Conservation (phyloP, 73 alveolate species). For the Paramecium biaurelia region DNA sequence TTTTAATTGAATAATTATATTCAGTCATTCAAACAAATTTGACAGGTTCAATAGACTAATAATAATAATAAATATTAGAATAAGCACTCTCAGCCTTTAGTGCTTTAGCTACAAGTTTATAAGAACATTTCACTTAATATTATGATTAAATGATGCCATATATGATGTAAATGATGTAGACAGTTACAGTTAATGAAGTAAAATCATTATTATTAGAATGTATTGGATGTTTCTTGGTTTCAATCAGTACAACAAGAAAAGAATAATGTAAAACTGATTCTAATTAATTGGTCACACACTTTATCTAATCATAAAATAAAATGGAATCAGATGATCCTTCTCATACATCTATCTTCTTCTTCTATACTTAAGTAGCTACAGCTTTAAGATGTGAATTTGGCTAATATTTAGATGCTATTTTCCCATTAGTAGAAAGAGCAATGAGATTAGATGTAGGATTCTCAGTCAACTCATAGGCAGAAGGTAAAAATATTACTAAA, state of each 20-base stretch:
- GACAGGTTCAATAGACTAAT: neutral
- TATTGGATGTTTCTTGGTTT: slow-evolving; percentile 44
- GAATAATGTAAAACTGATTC: slow-evolving; percentile 25
- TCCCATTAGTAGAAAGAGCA: slow-evolving; percentile 42
- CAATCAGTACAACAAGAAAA: slow-evolving; percentile 32
- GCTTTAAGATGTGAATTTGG: slow-evolving; percentile 47
- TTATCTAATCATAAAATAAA: slow-evolving; percentile 25
- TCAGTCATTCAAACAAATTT: slow-evolving; percentile 20
- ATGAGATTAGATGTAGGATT: slow-evolving; percentile 55
- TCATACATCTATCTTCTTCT: slow-evolving; percentile 51
- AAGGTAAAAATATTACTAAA: slow-evolving; percentile 52
- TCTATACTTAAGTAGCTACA: slow-evolving; percentile 54
- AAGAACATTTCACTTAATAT: slow-evolving; percentile 47
- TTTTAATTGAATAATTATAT: neutral
- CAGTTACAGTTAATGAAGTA: neutral
- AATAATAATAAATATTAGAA: slow-evolving; percentile 53
- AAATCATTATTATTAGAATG: slow-evolving; percentile 49
- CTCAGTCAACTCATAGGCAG: slow-evolving; percentile 30
- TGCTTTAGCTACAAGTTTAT: slow-evolving; percentile 28
- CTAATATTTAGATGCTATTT: neutral
- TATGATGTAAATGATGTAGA: slow-evolving; percentile 8
- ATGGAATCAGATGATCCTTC: slow-evolving; percentile 60
- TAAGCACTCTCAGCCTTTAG: slow-evolving; percentile 53
- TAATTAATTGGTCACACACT: slow-evolving; percentile 1
- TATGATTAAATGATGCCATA: slow-evolving; percentile 55